A percentile compares a stretch with the other conserved stretches of the same genome.
Conservation (phyloP, 805 yeast species). For the Candida tibetensis region DNA sequence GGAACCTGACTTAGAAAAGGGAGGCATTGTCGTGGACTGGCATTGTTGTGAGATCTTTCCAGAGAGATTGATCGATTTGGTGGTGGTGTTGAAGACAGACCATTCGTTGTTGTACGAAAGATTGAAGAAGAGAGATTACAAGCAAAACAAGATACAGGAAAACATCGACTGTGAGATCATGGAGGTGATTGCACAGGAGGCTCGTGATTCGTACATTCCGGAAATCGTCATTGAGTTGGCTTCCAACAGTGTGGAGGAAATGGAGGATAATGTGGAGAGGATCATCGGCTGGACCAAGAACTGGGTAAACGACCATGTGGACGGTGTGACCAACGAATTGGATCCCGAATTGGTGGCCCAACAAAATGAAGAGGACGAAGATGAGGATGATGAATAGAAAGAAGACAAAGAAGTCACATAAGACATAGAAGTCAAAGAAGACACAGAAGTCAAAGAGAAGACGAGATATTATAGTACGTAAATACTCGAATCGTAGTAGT, state of each 20-base stretch:
- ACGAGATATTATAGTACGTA: too few relatives aligned
- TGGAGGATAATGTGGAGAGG: slow-evolving; percentile 81
- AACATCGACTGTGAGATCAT: slow-evolving; percentile 95
- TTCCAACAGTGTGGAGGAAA: slow-evolving; percentile 69
- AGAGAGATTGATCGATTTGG: slow-evolving; percentile 86
- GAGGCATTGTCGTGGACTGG: slow-evolving; percentile 95
- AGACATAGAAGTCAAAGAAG: slow-evolving; percentile 7
- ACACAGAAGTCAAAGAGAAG: too few relatives aligned
- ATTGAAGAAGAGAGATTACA: slow-evolving; percentile 70
- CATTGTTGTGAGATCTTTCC: slow-evolving; percentile 96
- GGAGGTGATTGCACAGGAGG: slow-evolving; percentile 88
- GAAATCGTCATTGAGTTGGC: slow-evolving; percentile 78
- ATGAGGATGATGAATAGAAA: slow-evolving; percentile 13
- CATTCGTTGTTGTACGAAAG: slow-evolving; percentile 73
- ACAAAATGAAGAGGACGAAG: slow-evolving; percentile 8
- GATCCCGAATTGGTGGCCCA: slow-evolving; percentile 16
- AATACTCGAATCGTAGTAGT: too few relatives aligned
- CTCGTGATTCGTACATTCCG: slow-evolving; percentile 73
- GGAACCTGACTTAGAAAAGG: slow-evolving; percentile 73
- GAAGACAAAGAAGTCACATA: too few relatives aligned
- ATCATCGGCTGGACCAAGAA: slow-evolving; percentile 68
- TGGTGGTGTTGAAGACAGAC: slow-evolving; percentile 81
- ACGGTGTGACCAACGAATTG: slow-evolving; percentile 33
- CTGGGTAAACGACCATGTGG: slow-evolving; percentile 60
- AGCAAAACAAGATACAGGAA: slow-evolving; percentile 79